phyloP scores from a whole-genome alignment of 768 basidiomycete species.

The Phanerochaete sordida region DNA sequence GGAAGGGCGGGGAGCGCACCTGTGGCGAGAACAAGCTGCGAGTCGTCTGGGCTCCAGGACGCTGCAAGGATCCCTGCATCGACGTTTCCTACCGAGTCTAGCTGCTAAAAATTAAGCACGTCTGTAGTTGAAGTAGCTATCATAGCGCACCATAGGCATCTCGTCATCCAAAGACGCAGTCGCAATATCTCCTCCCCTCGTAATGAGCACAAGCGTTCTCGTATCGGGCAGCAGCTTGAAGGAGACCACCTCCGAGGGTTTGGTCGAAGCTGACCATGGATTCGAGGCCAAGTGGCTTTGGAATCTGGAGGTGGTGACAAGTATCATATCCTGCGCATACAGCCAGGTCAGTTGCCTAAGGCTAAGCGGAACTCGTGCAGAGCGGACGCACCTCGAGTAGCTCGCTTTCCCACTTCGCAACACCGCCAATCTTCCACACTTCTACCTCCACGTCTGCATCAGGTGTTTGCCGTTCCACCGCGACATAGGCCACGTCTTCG shows the following conservation, averaged over 20 bases:
- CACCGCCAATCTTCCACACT: slow-evolving; percentile 43
- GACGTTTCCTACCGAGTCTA: slow-evolving; percentile 83
- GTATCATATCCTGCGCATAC: slow-evolving; percentile 5
- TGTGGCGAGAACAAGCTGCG: slow-evolving; percentile 77
- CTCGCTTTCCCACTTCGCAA: slow-evolving; percentile 12
- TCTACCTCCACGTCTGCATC: slow-evolving; percentile 57
- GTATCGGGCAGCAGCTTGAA: slow-evolving; percentile 71
- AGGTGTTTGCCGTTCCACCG: slow-evolving; percentile 44
- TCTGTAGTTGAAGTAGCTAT: no score
- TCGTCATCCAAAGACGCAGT: slow-evolving; percentile 56
- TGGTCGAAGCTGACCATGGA: slow-evolving; percentile 16
- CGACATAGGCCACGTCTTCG: slow-evolving; percentile 55
- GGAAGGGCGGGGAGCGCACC: slow-evolving; percentile 37
- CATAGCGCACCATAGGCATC: slow-evolving; percentile 39
- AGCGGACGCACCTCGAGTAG: not conserved
- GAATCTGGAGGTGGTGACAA: slow-evolving; percentile 15
- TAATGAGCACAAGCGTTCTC: slow-evolving; percentile 61
- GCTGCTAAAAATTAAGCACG: no score
- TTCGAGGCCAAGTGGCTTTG: slow-evolving; percentile 17
- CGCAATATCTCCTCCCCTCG: slow-evolving; percentile 80
- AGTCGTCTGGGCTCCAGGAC: slow-evolving; percentile 90
- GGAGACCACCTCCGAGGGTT: slow-evolving; percentile 48
- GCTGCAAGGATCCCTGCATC: slow-evolving; percentile 82
- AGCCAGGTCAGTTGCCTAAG: not conserved
- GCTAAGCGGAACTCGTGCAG: no score